Evolutionary conservation across 169 alveolate genomes (phyloP).

Genomic region (Plasmodium gonderi): DNA sequence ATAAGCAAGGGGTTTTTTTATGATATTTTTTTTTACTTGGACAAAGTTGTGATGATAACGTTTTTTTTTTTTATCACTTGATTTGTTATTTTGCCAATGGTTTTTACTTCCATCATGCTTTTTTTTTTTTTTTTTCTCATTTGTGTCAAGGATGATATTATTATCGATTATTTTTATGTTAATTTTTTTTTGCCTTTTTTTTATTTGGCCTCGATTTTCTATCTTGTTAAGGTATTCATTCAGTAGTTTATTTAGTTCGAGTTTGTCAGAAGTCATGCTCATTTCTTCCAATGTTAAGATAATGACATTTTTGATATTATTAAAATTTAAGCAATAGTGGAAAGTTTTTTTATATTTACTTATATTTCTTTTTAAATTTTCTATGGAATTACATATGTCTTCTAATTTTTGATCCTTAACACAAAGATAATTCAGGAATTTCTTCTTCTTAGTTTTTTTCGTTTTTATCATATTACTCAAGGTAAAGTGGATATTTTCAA

Average conservation of each 20-base stretch:
- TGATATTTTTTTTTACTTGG: too few relatives aligned
- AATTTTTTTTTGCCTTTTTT: conserved; percentile 63
- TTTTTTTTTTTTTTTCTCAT: conserved; percentile 14
- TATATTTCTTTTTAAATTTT: conserved; percentile 52
- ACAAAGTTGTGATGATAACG: too few relatives aligned
- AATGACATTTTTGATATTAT: conserved; percentile 59
- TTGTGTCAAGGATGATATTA: conserved; percentile 46
- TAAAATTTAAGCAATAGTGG: conserved; percentile 67
- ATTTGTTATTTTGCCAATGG: background rate
- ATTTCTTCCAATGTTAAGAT: conserved; percentile 48
- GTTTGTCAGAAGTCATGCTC: conserved; percentile 63
- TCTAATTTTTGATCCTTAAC: conserved; percentile 65
- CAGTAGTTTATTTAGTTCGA: conserved; percentile 43
- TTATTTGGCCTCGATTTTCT: conserved; percentile 50
- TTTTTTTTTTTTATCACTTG: background rate
- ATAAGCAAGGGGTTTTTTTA: background rate
- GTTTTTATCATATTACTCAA: conserved; percentile 5
- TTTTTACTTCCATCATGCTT: background rate
- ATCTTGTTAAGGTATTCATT: conserved; percentile 48
- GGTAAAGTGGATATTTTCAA: conserved; percentile 58
- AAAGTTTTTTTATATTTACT: conserved; percentile 46
- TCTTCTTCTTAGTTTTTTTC: conserved; percentile 42
- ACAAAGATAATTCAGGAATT: conserved; percentile 34
- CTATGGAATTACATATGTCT: conserved; percentile 64
- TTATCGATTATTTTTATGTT: conserved; percentile 47